These are phyloP conservation scores for Microglena sp. DNA, from an alignment of 139 green algal species.

Conservation along the genomic window DNA sequence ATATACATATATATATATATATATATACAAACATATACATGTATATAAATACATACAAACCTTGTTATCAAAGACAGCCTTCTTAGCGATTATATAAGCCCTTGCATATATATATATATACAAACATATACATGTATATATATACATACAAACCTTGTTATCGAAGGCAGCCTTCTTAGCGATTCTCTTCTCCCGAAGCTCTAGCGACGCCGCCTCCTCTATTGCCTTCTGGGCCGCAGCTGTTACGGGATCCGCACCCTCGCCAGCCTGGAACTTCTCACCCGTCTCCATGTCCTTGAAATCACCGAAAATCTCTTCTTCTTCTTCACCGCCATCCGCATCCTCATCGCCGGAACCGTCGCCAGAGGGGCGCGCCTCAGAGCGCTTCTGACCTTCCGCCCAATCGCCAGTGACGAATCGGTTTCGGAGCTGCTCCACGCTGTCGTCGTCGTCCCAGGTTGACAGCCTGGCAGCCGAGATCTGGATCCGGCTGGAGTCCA, in stretches of 20 bases:
- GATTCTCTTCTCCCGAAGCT: slow-evolving; percentile 42
- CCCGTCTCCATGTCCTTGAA: slow-evolving; percentile 95
- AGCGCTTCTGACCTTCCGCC: slow-evolving; percentile 57
- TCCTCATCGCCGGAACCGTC: slow-evolving; percentile 5
- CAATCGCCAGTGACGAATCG: slow-evolving; percentile 78
- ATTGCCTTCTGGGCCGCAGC: slow-evolving; percentile 56
- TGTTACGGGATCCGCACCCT: slow-evolving; percentile 18
- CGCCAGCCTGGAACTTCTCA: slow-evolving; percentile 21
- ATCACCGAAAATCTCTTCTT: slow-evolving; percentile 63
- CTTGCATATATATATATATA: no score
- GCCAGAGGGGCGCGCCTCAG: slow-evolving; percentile 26
- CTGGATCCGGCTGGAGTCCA: slow-evolving; percentile 22
- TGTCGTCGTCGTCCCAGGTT: slow-evolving; percentile 2
- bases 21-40: no score
- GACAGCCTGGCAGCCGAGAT: neutral
- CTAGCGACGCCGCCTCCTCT: slow-evolving; percentile 39
- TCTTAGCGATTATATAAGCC: slow-evolving; percentile 72
- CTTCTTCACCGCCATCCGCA: slow-evolving; percentile 28
- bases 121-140: no score
- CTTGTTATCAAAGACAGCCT: slow-evolving; percentile 81
- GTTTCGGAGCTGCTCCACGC: slow-evolving; percentile 19
- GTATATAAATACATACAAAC: no score
- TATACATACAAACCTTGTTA: no score
- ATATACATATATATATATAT: no score
- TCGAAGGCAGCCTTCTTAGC: slow-evolving; percentile 82